These are phyloP conservation scores for Citrus maxima DNA, from an alignment of 345 rosid species.

Conservation along the genomic window DNA sequence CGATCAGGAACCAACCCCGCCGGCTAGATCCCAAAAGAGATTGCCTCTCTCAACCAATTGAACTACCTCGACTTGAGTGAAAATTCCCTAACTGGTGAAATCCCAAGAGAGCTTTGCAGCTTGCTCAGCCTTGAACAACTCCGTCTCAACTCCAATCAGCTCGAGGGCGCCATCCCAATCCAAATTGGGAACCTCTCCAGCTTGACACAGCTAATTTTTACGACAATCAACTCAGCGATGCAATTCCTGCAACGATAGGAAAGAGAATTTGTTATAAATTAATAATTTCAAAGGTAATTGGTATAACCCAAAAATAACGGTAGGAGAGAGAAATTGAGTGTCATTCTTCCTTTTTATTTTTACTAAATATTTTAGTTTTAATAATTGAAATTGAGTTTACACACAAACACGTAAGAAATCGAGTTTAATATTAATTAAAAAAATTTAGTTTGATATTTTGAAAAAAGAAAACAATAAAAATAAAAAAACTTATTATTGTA, in stretches of 20 bases:
- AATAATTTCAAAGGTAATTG: no score
- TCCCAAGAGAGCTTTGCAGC: slow-evolving; percentile 61
- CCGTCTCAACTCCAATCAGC: slow-evolving; percentile 56
- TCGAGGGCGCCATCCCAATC: slow-evolving; percentile 58
- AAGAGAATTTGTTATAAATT: background rate
- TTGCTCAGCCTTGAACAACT: slow-evolving; percentile 54
- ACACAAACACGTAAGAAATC: no score
- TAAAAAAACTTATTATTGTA: no score
- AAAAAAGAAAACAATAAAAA: no score
- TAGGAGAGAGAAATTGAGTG: no score
- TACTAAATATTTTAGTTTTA: no score
- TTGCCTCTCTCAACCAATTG: slow-evolving; percentile 38
- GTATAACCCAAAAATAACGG: no score
- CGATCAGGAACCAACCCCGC: slow-evolving; percentile 43
- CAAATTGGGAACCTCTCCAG: slow-evolving; percentile 58
- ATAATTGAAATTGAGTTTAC: no score
- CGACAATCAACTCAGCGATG: slow-evolving; percentile 70
- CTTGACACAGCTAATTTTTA: slow-evolving; percentile 50
- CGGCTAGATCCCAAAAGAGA: slow-evolving; percentile 54
- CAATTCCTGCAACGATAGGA: slow-evolving; percentile 62
- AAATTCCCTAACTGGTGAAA: slow-evolving; percentile 61
- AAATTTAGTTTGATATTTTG: no score
- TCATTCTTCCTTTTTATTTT: no score
- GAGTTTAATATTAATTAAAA: no score
- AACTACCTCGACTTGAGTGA: slow-evolving; percentile 56